Percentiles rank a stretch among this genome's conserved stretches.
Evolutionary conservation across 345 rosid species (phyloP).

Genomic region (Passiflora organensis): DNA sequence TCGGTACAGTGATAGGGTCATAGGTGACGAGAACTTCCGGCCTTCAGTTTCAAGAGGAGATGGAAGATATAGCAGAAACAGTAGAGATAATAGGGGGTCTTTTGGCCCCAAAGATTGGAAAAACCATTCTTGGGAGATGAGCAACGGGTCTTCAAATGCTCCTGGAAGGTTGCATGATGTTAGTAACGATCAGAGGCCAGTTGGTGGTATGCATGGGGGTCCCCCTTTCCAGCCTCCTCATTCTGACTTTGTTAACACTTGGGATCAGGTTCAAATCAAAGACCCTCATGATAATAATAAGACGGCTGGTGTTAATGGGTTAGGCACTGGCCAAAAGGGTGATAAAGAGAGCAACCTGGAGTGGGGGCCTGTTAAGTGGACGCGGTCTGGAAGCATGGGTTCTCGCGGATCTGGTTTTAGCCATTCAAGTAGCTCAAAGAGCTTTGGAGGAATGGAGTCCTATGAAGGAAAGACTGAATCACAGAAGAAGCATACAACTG

Average conservation of each 20-base stretch:
- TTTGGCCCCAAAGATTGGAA: slow-evolving; percentile 71
- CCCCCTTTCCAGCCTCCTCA: slow-evolving; percentile 34
- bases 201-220: slow-evolving; percentile 42
- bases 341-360: slow-evolving; percentile 56
- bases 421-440: slow-evolving; percentile 84
- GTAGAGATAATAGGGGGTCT: slow-evolving; percentile 59
- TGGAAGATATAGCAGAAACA: slow-evolving; percentile 53
- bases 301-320: slow-evolving; percentile 35
- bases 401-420: slow-evolving; percentile 81
- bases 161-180: slow-evolving; percentile 52
- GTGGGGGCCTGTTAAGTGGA: slow-evolving; percentile 76
- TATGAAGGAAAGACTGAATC: slow-evolving; percentile 49
- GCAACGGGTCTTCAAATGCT: slow-evolving; percentile 51
- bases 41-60: slow-evolving; percentile 52
- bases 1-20: slow-evolving; percentile 48
- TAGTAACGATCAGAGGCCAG: slow-evolving; percentile 50
- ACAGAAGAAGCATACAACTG: slow-evolving; percentile 37
- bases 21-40: slow-evolving; percentile 54
- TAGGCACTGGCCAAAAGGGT: slow-evolving; percentile 41
- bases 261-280: slow-evolving; percentile 49
- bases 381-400: slow-evolving; percentile 65
- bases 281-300: slow-evolving; percentile 45
- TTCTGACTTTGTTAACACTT: slow-evolving; percentile 40
- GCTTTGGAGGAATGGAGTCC: slow-evolving; percentile 62
- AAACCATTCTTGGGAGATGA: slow-evolving; percentile 55